Evolutionary conservation across 2,329 filamentous ascomycete species (phyloP), one percentile per base, ranked within the genome.

Genomic region (Dothistroma septosporum): DNA sequence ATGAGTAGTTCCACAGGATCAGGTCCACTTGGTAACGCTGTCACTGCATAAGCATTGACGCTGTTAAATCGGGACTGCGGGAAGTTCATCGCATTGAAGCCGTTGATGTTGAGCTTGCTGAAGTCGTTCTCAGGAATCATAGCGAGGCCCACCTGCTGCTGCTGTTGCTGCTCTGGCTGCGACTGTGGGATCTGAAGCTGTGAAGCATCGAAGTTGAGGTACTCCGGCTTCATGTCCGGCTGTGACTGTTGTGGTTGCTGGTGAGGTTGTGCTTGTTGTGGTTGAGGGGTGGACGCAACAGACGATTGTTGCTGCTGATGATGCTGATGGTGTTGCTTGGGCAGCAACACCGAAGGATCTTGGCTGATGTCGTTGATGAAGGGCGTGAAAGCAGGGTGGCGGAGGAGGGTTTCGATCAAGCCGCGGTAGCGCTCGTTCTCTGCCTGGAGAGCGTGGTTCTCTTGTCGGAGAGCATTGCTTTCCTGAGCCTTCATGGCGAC

Each of bases 51-150:
- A 49, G 71, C 71, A 59, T 71, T 72, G 55, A 73, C 72, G 57
- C 68, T 69, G 49, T 60, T 60, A 46, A 55, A 68, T 56, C 58
- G 66, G 68, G 70, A 73, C 71, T 78, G 78, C 71, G 77, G 78
- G 61, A 68, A 68, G 61, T 72, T 72, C 68, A 73, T 69, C 74
- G 84, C 87, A 73, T 60, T 62, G 70, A 73, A 75, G 68, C 73
- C 75, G 61, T 83, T 83, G 50, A 92, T 75, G 69, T 85, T 83
- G 69, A 94, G 82, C 77, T 88, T 84, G 57, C 87, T 85, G 69
- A 92, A 87, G 70, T 95, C 89, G 68, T 89, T 86, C 76, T 96
- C 91, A 1, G 91, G 90, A 52, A 95, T 86, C 83, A 92, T 89
- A 60, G 89, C 85, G 83, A 96, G 89, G 71, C 87, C 87, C 66